Evolutionary conservation across 768 basidiomycete genomes (phyloP).

Genomic region (Boletus tylopilopsis): DNA sequence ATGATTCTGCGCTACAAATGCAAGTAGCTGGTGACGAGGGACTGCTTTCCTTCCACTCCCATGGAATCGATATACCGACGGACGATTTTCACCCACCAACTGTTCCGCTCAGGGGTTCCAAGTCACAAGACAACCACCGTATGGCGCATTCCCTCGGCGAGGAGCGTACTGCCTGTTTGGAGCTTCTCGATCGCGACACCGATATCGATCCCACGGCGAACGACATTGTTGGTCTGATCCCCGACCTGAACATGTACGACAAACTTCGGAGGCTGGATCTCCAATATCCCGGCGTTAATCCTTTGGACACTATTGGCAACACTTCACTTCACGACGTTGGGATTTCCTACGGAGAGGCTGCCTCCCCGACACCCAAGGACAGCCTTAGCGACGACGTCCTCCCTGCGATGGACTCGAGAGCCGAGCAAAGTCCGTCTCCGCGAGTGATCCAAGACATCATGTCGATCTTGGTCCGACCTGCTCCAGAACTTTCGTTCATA

Average conservation of each 20-base stretch:
- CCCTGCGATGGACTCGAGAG: background rate
- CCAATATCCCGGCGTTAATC: conserved; percentile 34
- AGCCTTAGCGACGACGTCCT: background rate
- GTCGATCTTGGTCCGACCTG: conserved; percentile 25
- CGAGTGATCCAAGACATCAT: conserved; percentile 31
- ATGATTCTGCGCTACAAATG: conserved; percentile 1
- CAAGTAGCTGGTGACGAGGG: conserved; percentile 5
- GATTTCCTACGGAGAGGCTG: background rate
- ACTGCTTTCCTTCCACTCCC: background rate
- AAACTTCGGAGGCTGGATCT: conserved; percentile 13
- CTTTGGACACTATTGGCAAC: conserved; percentile 33
- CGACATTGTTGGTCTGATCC: conserved; percentile 25
- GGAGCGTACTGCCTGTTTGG: background rate
- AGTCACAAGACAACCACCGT: background rate
- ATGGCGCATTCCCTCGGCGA: background rate
- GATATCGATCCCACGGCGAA: conserved; percentile 11
- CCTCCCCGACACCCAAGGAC: background rate
- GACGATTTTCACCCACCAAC: background rate
- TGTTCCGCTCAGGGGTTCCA: background rate
- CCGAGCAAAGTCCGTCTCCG: conserved; percentile 23
- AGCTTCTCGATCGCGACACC: conserved; percentile 6
- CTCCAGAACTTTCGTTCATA: conserved; percentile 5
- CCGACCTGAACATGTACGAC: conserved; percentile 36
- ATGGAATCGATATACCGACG: background rate
- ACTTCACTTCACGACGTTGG: background rate